Conservation (phyloP, 345 rosid genomes). For the Citrus australasica region DNA sequence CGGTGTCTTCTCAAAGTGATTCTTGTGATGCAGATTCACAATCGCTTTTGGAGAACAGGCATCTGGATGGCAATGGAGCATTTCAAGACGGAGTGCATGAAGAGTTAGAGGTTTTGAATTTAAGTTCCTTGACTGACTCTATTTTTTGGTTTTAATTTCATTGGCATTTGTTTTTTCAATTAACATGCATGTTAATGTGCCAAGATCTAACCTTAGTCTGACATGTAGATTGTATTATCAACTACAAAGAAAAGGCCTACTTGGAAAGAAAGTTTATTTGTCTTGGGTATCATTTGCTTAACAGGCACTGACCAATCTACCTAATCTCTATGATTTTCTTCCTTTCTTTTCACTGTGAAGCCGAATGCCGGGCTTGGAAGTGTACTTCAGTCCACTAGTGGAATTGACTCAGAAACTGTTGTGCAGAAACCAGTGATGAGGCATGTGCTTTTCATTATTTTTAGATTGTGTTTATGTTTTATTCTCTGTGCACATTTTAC, state of each 20-base stretch:
- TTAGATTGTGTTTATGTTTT: background rate
- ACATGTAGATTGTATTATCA: slow-evolving; percentile 4
- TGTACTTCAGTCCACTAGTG: slow-evolving; percentile 20
- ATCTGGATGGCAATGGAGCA: slow-evolving; percentile 14
- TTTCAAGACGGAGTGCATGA: slow-evolving; percentile 24
- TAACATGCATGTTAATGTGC: background rate
- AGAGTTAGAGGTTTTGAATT: slow-evolving; percentile 50
- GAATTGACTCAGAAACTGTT: slow-evolving; percentile 28
- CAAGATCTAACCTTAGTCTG: background rate
- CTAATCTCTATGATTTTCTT: slow-evolving; percentile 16
- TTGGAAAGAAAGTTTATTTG: background rate
- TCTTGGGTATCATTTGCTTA: background rate
- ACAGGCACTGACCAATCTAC: slow-evolving; percentile 4
- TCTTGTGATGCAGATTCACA: slow-evolving; percentile 45
- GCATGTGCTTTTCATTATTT: slow-evolving; percentile 21
- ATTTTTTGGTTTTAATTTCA: background rate
- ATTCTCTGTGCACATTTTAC: slow-evolving; percentile 6
- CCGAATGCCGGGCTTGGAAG: slow-evolving; percentile 29
- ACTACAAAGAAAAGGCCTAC: background rate
- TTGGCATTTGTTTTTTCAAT: background rate
- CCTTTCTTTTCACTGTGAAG: slow-evolving; percentile 37
- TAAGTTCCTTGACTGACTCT: slow-evolving; percentile 14
- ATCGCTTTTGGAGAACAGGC: slow-evolving; percentile 23
- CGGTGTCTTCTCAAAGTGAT: slow-evolving; percentile 34
- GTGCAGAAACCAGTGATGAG: slow-evolving; percentile 39